These are phyloP conservation scores for Lithospermum erythrorhizon DNA, from an alignment of 257 asterid species.

Conservation along the genomic window DNA sequence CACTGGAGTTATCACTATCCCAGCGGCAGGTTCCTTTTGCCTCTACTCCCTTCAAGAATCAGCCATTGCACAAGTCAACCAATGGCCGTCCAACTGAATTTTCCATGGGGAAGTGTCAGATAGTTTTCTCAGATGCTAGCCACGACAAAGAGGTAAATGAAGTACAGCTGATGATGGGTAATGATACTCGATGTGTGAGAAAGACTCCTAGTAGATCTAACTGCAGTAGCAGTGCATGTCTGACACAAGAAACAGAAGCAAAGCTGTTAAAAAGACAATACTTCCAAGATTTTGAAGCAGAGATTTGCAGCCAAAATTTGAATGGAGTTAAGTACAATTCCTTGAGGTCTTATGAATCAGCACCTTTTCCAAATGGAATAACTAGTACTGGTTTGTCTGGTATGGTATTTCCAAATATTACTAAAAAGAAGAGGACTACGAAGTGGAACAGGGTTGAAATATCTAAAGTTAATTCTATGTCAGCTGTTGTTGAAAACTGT, in stretches of 20 bases:
- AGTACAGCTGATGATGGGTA: slow-evolving; percentile 20
- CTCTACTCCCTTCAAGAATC: slow-evolving; percentile 20
- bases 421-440: slow-evolving; percentile 56
- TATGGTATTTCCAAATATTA: slow-evolving; percentile 41
- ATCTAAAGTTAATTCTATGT: slow-evolving; percentile 22
- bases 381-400: slow-evolving; percentile 17
- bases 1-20: slow-evolving; percentile 19
- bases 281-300: slow-evolving; percentile 21
- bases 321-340: slow-evolving; percentile 32
- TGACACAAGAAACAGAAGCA: slow-evolving; percentile 30
- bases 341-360: slow-evolving; percentile 34
- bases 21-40: slow-evolving; percentile 16
- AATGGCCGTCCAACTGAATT: slow-evolving; percentile 18
- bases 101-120: slow-evolving; percentile 52
- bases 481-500: slow-evolving; percentile 12
- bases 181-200: slow-evolving; percentile 14
- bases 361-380: slow-evolving; percentile 19
- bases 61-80: slow-evolving; percentile 17
- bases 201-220: slow-evolving; percentile 26
- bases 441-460: slow-evolving; percentile 23
- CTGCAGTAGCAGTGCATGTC: slow-evolving; percentile 28
- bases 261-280: slow-evolving; percentile 41
- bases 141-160: slow-evolving; percentile 49
- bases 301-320: slow-evolving; percentile 30
- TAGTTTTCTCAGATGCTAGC: slow-evolving; percentile 55